Evolutionary conservation across 2,329 filamentous ascomycete species (phyloP).

Genomic region (Xylaria sp.): DNA sequence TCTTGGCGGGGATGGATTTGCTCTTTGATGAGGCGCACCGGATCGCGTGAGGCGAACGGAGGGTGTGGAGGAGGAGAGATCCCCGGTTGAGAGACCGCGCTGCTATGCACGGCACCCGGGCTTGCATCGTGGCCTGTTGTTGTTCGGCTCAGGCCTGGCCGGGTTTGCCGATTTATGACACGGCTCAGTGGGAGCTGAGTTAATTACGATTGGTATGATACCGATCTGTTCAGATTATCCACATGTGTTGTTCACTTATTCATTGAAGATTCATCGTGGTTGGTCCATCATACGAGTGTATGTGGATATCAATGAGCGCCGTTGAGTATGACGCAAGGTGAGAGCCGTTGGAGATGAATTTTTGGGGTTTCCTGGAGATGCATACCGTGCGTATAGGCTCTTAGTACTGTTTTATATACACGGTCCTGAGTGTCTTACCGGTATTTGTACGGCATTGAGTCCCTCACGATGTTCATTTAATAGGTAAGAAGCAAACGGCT

Average conservation of each 20-base stretch:
- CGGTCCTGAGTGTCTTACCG: neutral
- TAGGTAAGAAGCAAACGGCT: neutral
- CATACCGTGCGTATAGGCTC: neutral
- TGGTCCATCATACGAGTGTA: constrained; percentile 11
- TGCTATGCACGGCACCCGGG: constrained; percentile 6
- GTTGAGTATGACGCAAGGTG: neutral
- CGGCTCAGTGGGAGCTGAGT: too few species aligned
- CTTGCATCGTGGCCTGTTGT: constrained; percentile 7
- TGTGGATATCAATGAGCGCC: neutral
- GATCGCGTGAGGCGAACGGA: neutral
- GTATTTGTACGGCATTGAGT: neutral
- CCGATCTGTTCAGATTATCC: neutral
- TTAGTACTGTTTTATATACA: neutral
- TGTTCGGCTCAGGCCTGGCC: neutral
- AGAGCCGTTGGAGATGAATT: neutral
- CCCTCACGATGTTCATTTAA: too few species aligned
- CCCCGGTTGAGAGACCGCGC: constrained; percentile 1
- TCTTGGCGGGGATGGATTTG: neutral
- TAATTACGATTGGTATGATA: too few species aligned
- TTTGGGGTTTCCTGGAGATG: neutral
- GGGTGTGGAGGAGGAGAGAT: neutral
- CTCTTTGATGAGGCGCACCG: constrained; percentile 17
- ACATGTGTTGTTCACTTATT: neutral
- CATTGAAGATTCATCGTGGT: neutral
- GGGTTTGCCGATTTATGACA: neutral